A percentile compares a stretch with the other conserved stretches of the same genome.
Evolutionary conservation across 1,284 basidiomycete genomes (phyloP).

Genomic region (Grifola frondosa): DNA sequence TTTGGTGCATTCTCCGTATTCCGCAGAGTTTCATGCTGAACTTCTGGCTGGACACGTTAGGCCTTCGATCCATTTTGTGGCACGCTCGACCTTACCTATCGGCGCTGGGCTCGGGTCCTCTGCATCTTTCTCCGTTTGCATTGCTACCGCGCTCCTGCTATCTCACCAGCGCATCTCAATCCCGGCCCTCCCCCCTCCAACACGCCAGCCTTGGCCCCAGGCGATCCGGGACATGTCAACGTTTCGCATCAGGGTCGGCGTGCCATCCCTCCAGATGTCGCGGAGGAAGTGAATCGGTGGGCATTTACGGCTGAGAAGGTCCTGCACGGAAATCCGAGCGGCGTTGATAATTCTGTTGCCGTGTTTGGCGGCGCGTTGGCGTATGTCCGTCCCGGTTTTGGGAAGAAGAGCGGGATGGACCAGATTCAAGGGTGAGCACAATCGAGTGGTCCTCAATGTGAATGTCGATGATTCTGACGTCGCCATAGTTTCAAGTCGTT

Average conservation of each 20-base stretch:
- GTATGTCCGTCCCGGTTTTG: constrained; percentile 83
- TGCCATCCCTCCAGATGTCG: constrained; percentile 56
- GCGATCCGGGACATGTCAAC: constrained; percentile 52
- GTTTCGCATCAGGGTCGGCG: constrained; percentile 65
- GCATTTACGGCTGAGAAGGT: constrained; percentile 97
- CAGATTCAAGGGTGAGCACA: constrained; percentile 79
- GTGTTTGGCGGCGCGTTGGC: constrained; percentile 92
- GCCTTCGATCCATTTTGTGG: constrained; percentile 75
- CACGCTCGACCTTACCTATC: constrained; percentile 94
- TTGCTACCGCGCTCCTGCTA: constrained; percentile 82
- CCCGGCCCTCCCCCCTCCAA: constrained; percentile 47
- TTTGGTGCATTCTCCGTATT: constrained; percentile 7
- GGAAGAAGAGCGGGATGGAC: constrained; percentile 79
- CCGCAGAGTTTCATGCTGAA: not conserved
- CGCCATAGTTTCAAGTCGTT: constrained; percentile 60
- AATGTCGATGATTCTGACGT: constrained; percentile 23
- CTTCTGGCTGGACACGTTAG: constrained; percentile 35
- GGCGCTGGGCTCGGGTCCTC: constrained; percentile 98
- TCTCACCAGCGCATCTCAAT: constrained; percentile 59
- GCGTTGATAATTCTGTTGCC: constrained; percentile 95
- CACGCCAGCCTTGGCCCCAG: constrained; percentile 36
- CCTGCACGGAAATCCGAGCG: constrained; percentile 95
- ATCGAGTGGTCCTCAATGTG: constrained; percentile 5
- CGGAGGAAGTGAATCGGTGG: constrained; percentile 87
- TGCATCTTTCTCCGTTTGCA: constrained; percentile 90